These are phyloP conservation scores for Schoenoplectus triqueter DNA, from an alignment of 202 grass and related monocot genomes.

Conservation along the genomic window DNA sequence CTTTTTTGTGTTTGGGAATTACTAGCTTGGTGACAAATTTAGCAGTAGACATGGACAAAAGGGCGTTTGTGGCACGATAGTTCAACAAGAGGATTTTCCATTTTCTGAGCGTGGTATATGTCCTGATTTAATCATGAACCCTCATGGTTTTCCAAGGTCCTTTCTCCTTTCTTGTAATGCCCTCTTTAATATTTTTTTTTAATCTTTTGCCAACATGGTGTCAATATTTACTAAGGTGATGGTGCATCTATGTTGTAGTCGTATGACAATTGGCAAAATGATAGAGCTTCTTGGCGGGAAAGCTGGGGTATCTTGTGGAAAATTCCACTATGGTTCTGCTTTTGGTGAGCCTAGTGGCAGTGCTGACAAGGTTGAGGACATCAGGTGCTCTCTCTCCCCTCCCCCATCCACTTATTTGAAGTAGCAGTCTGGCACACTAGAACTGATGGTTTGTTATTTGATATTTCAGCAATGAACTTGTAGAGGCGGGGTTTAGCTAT, in stretches of 20 bases:
- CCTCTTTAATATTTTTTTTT: conserved; percentile 39
- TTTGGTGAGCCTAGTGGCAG: conserved; percentile 90
- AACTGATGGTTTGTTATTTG: conserved; percentile 31
- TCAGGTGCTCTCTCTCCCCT: conserved; percentile 54
- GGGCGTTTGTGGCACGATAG: conserved; percentile 96
- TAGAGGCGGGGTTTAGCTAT: conserved; percentile 93
- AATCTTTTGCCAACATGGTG: background rate
- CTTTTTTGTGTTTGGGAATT: conserved; percentile 36
- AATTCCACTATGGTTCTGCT: conserved; percentile 90
- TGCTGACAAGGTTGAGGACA: conserved; percentile 91
- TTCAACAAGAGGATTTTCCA: conserved; percentile 97
- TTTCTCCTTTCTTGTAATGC: conserved; percentile 30
- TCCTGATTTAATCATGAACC: conserved; percentile 99
- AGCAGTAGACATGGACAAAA: conserved; percentile 99
- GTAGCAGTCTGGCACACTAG: conserved; percentile 3
- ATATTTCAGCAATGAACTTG: conserved; percentile 59
- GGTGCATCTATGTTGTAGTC: conserved; percentile 46
- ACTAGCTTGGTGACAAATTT: conserved; percentile 95
- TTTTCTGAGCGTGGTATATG: conserved; percentile 96
- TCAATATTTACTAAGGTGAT: conserved; percentile 29
- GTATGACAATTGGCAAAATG: conserved; percentile 99
- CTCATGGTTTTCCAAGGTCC: conserved; percentile 96
- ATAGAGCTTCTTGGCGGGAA: conserved; percentile 97
- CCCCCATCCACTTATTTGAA: background rate
- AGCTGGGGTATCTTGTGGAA: conserved; percentile 82